Conservation (phyloP, 441 rosid genomes). For the Corymbia citriodora region DNA sequence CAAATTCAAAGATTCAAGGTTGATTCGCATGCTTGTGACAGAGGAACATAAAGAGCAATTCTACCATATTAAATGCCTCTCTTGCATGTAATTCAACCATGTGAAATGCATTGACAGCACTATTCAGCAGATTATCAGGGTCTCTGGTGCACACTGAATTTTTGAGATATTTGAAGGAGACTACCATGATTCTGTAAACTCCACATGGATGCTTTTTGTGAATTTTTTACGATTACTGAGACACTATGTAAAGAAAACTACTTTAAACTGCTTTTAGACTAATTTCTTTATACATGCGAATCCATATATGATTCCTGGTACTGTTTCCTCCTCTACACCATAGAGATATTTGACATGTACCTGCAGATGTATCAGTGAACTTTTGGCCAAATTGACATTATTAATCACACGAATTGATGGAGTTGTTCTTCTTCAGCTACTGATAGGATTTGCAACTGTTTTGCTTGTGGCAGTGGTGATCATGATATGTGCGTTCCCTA, state of each 20-base stretch:
- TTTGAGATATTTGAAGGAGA: background rate
- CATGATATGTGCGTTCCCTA: constrained; percentile 94
- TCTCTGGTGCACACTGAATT: background rate
- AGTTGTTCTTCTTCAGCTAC: background rate
- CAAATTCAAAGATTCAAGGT: background rate
- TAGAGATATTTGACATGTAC: background rate
- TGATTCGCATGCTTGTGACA: background rate
- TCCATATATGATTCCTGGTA: background rate
- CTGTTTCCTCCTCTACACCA: background rate
- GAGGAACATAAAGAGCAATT: background rate
- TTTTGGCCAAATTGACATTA: background rate
- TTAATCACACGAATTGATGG: too few species aligned
- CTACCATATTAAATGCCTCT: background rate
- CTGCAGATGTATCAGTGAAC: background rate
- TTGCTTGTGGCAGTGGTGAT: constrained; percentile 54
- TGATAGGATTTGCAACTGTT: background rate
- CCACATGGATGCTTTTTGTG: background rate
- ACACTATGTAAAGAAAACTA: background rate
- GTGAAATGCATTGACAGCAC: background rate
- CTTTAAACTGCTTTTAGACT: background rate
- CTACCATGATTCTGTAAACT: background rate
- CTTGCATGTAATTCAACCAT: background rate
- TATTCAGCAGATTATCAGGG: background rate
- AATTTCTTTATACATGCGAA: background rate
- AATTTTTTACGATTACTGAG: background rate